Evolutionary conservation across 2,329 filamentous ascomycete genomes (phyloP).

Genomic region (Phialocephala sp.): DNA sequence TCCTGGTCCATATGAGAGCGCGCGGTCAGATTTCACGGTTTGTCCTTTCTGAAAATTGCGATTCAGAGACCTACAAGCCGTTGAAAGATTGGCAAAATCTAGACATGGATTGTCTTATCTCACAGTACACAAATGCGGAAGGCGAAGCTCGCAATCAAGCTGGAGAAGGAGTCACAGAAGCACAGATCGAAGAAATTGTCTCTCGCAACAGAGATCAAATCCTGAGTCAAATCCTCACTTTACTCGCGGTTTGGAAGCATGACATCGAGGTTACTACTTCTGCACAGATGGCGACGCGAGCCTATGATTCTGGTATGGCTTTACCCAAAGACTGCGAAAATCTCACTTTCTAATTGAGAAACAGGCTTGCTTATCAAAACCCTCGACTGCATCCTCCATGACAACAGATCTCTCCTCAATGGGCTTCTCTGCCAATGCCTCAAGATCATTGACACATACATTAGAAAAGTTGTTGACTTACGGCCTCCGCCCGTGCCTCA

Average conservation of each 20-base stretch:
- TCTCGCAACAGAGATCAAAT: conserved; percentile 22
- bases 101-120: conserved; percentile 61
- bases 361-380: conserved; percentile 17
- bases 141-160: conserved; percentile 35
- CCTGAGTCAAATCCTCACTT: conserved; percentile 28
- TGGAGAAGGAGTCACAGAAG: conserved; percentile 19
- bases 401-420: conserved; percentile 11
- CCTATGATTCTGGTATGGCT: conserved; percentile 33
- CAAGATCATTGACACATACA: conserved; percentile 21
- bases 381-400: conserved; percentile 14
- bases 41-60: conserved; percentile 54
- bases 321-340: not conserved
- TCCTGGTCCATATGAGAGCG: conserved; percentile 65
- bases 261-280: conserved; percentile 29
- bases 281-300: conserved; percentile 28
- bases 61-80: conserved; percentile 50
- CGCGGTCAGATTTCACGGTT: conserved; percentile 69
- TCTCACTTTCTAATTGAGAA: conserved; percentile 18
- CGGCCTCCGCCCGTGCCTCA: conserved; percentile 17
- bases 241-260: conserved; percentile 28
- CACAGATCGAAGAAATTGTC: conserved; percentile 19
- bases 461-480: conserved; percentile 30
- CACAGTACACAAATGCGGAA: conserved; percentile 55
- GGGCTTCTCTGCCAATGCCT: conserved; percentile 11
- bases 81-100: conserved; percentile 63